These are phyloP conservation scores for Dioscorea cayenensis DNA, from an alignment of 116 monocot genomes.

Conservation along the genomic window DNA sequence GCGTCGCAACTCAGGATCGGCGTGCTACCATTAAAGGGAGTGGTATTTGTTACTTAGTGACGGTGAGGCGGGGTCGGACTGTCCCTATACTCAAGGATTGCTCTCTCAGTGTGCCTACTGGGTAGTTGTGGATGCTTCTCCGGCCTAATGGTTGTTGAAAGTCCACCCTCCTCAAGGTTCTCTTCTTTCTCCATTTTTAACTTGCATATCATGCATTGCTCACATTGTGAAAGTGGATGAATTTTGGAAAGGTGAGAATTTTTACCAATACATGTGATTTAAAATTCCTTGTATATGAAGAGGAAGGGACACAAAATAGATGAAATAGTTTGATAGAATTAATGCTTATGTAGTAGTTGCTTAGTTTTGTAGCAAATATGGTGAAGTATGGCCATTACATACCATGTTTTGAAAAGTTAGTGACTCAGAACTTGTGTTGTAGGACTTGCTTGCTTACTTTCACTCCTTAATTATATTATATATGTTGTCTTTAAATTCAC, in stretches of 20 bases:
- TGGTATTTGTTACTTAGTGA: constrained; percentile 40
- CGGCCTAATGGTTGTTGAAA: constrained; percentile 94
- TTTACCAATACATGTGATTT: too few species aligned
- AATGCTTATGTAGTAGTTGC: neutral
- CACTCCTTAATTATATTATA: neutral
- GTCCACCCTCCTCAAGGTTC: constrained; percentile 88
- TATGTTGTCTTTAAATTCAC: too few species aligned
- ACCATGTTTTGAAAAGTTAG: neutral
- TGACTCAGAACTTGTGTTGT: neutral
- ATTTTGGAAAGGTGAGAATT: too few species aligned
- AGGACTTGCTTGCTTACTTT: neutral
- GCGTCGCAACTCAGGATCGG: neutral
- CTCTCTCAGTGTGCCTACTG: constrained; percentile 52
- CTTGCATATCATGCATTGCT: neutral
- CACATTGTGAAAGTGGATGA: too few species aligned
- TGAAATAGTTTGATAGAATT: too few species aligned
- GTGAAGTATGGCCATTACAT: neutral
- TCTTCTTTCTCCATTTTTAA: neutral
- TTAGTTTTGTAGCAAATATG: neutral
- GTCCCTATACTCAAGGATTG: constrained; percentile 71
- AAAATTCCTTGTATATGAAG: too few species aligned
- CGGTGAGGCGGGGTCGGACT: constrained; percentile 21
- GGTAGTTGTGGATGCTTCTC: constrained; percentile 98
- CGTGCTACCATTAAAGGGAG: constrained; percentile 41
- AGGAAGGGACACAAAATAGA: too few species aligned